Evolutionary conservation across 345 rosid genomes (phyloP).

Genomic region (Eucalyptus sideroxylon): DNA sequence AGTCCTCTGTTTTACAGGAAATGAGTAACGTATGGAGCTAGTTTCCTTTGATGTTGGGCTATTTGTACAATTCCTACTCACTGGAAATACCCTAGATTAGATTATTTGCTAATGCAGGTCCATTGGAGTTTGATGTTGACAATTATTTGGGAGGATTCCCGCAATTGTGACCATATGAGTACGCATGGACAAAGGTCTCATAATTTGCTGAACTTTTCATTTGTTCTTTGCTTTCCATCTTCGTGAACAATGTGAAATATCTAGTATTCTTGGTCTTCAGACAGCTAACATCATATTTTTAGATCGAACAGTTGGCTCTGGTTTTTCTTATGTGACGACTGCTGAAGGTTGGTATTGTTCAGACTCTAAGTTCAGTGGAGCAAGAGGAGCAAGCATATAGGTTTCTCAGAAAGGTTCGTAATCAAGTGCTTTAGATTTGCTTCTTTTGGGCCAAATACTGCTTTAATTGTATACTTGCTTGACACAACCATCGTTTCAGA

Average conservation of each 20-base stretch:
- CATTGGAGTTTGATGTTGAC: neutral
- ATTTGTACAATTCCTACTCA: neutral
- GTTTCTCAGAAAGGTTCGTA: conserved; percentile 12
- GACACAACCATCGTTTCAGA: too few species aligned
- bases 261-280: neutral
- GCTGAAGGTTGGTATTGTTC: conserved; percentile 1
- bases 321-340: conserved; percentile 9
- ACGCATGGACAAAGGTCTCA: conserved; percentile 4
- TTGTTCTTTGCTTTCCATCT: neutral
- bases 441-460: too few species aligned
- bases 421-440: too few species aligned
- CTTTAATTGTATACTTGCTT: too few species aligned
- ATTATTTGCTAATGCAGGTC: neutral
- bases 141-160: neutral
- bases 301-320: conserved; percentile 14
- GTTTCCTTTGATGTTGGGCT: neutral
- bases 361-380: conserved; percentile 1
- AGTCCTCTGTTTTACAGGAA: neutral
- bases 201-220: neutral
- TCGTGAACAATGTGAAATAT: neutral
- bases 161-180: neutral
- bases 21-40: neutral
- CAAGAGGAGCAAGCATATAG: conserved; percentile 1
- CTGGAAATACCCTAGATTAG: neutral
- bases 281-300: conserved; percentile 3